phyloP scores from a whole-genome alignment of 192 early-diverging fungal species.

The Gaertneriomyces sp. region DNA sequence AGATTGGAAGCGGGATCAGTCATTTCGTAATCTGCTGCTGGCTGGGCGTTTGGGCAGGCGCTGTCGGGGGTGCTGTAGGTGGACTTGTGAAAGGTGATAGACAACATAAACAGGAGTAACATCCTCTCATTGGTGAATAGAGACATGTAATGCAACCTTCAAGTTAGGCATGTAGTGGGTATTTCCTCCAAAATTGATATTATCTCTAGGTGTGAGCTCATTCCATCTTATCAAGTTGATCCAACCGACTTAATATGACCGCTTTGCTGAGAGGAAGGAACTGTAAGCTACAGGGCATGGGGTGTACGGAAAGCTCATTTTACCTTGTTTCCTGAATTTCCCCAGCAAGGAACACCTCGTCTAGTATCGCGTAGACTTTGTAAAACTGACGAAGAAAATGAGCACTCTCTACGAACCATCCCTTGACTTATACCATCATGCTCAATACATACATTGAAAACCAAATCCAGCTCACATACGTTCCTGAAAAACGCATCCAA shows the following conservation, averaged over 20 bases:
- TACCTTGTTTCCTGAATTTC: constrained; percentile 96
- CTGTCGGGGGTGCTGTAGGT: constrained; percentile 28
- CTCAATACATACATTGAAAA: constrained; percentile 71
- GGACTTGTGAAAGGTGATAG: no score
- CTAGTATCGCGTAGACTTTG: constrained; percentile 88
- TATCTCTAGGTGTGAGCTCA: constrained; percentile 32
- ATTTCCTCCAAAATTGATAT: no score
- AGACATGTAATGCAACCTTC: constrained; percentile 45
- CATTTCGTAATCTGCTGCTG: constrained; percentile 76
- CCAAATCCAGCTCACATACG: constrained; percentile 96
- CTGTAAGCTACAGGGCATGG: neutral
- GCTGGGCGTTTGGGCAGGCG: constrained; percentile 67
- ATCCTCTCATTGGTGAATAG: constrained; percentile 34
- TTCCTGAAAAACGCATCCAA: constrained; percentile 97
- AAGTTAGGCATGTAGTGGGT: constrained; percentile 27
- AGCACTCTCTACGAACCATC: neutral
- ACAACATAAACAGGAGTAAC: no score
- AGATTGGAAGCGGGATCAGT: constrained; percentile 94
- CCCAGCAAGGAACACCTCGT: constrained; percentile 96
- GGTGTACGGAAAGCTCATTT: neutral
- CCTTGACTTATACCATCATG: constrained; percentile 1
- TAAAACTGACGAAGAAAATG: constrained; percentile 11
- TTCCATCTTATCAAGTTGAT: constrained; percentile 53
- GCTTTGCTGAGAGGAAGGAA: constrained; percentile 35
- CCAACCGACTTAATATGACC: constrained; percentile 46